Evolutionary conservation across 169 alveolate species (phyloP), one percentile per base, ranked within the genome.

Genomic region (Eimeria praecox): DNA sequence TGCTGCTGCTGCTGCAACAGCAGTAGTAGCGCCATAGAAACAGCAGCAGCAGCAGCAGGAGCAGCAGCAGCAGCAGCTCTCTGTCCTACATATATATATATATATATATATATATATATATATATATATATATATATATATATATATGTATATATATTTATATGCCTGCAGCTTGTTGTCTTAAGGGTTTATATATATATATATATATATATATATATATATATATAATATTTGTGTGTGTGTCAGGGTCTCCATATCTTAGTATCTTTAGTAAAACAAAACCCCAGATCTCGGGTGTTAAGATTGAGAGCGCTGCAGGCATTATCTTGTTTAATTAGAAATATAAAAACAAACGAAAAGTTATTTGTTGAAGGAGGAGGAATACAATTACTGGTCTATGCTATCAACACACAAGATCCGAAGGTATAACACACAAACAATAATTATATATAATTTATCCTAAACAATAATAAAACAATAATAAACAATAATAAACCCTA

Each of bases 301-400:
- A 75, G 95, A 1, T 88, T 90, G 44, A 44, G 85, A 24, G 89
- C 95, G 30, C 90, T 90, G 75, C 64, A 83, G 46, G 54, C 95
- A 27, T 59, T 90, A 27, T 83, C 95, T 18, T 90, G 95, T 35
- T 49, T 71, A 62, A 6, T 73, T 88, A 52, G 95, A 12, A 83
- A 90, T n/a, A 80, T 73, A 35, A 75, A 89, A 16, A 49, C 78
- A 10, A 71, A 75, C 27, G 95, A 90, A 64, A 46, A 59, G 33
- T 18, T 77, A 4, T 90, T 90, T 42, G 46, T 90, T 27, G 33
- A 52, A 33, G 64, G 78, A 35, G 54, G 80, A 10, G 95, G 95
- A 30, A 8, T 75, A n/a, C 40, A 46, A 10, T 49, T 90, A 24
- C 90, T 90, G 24, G 95, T 90, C 42, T 73, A 71, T 54, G 95